Conservation (phyloP, 2,329 filamentous ascomycete species). For the Aschersonia sp. region DNA sequence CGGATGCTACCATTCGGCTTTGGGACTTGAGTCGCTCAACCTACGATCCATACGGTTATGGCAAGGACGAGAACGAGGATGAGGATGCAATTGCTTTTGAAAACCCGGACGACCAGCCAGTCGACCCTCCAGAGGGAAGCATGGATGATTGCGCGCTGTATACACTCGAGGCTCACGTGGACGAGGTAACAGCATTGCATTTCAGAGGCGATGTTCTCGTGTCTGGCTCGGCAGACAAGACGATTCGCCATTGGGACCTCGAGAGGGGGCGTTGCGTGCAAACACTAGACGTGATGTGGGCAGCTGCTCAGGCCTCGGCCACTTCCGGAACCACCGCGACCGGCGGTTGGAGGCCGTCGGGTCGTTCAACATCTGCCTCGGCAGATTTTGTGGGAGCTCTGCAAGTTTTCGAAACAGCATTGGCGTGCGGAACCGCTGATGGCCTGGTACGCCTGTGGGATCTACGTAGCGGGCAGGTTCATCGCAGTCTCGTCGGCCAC, state of each 20-base stretch:
- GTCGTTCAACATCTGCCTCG: slow-evolving; percentile 43
- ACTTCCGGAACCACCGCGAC: slow-evolving; percentile 44
- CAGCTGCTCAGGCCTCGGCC: slow-evolving; percentile 74
- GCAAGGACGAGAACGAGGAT: slow-evolving; percentile 43
- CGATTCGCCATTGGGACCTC: slow-evolving; percentile 91
- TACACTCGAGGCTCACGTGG: slow-evolving; percentile 78
- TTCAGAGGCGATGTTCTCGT: slow-evolving; percentile 82
- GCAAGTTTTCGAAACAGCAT: slow-evolving; percentile 88
- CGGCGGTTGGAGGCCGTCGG: slow-evolving; percentile 58
- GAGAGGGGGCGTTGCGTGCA: slow-evolving; percentile 96
- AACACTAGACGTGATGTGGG: slow-evolving; percentile 95
- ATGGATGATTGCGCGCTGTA: slow-evolving; percentile 86
- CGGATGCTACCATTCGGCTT: slow-evolving; percentile 84
- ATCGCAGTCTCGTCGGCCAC: slow-evolving; percentile 86
- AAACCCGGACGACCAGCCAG: slow-evolving; percentile 49
- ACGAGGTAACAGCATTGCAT: slow-evolving; percentile 86
- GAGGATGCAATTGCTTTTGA: slow-evolving; percentile 60
- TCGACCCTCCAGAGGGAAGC: slow-evolving; percentile 61
- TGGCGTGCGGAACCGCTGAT: slow-evolving; percentile 92
- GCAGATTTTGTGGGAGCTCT: slow-evolving; percentile 90
- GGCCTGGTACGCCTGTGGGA: slow-evolving; percentile 97
- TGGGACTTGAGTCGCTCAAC: slow-evolving; percentile 90
- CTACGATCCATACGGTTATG: slow-evolving; percentile 57
- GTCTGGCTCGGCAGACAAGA: slow-evolving; percentile 94
- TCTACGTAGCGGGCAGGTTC: slow-evolving; percentile 90